phyloP scores from a whole-genome alignment of 2,329 filamentous ascomycete species.

The Exutisphaerella laricina region DNA sequence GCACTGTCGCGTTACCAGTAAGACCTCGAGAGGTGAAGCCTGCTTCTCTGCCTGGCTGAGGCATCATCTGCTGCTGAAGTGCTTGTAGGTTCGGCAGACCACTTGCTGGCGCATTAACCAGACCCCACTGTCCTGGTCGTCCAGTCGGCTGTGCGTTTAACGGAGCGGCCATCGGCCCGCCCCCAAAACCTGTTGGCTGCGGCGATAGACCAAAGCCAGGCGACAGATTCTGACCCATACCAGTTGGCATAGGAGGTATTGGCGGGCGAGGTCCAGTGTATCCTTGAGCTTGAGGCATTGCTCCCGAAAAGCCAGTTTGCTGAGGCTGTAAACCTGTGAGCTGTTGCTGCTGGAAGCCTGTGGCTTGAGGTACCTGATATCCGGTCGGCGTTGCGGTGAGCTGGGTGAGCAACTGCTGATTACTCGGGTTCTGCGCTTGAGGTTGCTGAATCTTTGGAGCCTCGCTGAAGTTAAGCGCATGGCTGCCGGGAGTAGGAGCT shows the following conservation, averaged over 20 bases:
- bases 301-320: slow-evolving; percentile 47
- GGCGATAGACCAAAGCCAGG: slow-evolving; percentile 43
- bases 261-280: slow-evolving; percentile 76
- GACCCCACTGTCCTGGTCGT: slow-evolving; percentile 91
- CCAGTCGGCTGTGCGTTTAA: slow-evolving; percentile 94
- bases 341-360: slow-evolving; percentile 43
- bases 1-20: slow-evolving; percentile 89
- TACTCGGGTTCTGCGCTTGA: slow-evolving; percentile 63
- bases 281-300: slow-evolving; percentile 68
- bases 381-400: slow-evolving; percentile 51
- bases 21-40: slow-evolving; percentile 83
- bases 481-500: slow-evolving; percentile 51
- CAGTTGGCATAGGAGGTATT: slow-evolving; percentile 75
- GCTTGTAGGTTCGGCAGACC: slow-evolving; percentile 92
- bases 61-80: slow-evolving; percentile 93
- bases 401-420: slow-evolving; percentile 53
- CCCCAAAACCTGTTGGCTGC: slow-evolving; percentile 57
- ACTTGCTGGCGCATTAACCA: slow-evolving; percentile 85
- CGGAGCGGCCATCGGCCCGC: slow-evolving; percentile 52
- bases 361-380: slow-evolving; percentile 52
- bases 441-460: slow-evolving; percentile 47
- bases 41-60: slow-evolving; percentile 82
- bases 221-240: slow-evolving; percentile 50
- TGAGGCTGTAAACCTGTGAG: slow-evolving; percentile 48
- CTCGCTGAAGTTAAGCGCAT: slow-evolving; percentile 65